Conservation (phyloP, 805 yeast genomes). For the Zygosaccharomyces gambellarensis region DNA sequence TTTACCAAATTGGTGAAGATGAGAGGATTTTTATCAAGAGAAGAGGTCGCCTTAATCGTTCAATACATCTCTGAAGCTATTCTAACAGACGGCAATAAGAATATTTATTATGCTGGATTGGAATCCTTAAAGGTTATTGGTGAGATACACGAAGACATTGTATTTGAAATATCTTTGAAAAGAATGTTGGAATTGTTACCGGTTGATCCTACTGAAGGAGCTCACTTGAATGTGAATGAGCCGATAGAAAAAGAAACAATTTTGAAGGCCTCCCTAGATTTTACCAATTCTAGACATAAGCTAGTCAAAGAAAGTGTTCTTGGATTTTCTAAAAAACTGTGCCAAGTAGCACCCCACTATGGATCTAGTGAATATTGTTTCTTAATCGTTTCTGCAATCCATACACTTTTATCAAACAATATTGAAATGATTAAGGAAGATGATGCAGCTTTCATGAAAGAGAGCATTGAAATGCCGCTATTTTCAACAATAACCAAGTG, state of each 20-base stretch:
- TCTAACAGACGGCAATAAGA: conserved; percentile 46
- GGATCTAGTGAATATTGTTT: conserved; percentile 25
- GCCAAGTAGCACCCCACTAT: conserved; percentile 9
- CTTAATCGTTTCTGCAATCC: conserved; percentile 25
- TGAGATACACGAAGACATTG: conserved; percentile 32
- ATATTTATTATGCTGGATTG: conserved; percentile 50
- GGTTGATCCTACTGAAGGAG: conserved; percentile 35
- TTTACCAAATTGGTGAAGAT: conserved; percentile 53
- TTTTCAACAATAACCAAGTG: conserved; percentile 10
- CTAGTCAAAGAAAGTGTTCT: conserved; percentile 29
- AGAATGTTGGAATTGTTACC: conserved; percentile 49
- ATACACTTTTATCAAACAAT: conserved; percentile 28
- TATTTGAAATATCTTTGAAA: conserved; percentile 51
- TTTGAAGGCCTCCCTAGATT: conserved; percentile 34
- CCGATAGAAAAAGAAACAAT: conserved; percentile 32
- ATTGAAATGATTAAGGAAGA: conserved; percentile 13
- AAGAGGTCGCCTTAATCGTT: conserved; percentile 58
- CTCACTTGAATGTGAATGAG: conserved; percentile 24
- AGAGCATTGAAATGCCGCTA: conserved; percentile 19
- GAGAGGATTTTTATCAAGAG: conserved; percentile 42
- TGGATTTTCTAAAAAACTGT: conserved; percentile 19
- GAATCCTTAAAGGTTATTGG: conserved; percentile 48
- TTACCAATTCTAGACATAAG: conserved; percentile 30
- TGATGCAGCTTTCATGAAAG: conserved; percentile 18
- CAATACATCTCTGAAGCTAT: conserved; percentile 63